These are phyloP conservation scores for Alternaria arbusti DNA, from an alignment of 2,329 filamentous ascomycete species.

Conservation along the genomic window DNA sequence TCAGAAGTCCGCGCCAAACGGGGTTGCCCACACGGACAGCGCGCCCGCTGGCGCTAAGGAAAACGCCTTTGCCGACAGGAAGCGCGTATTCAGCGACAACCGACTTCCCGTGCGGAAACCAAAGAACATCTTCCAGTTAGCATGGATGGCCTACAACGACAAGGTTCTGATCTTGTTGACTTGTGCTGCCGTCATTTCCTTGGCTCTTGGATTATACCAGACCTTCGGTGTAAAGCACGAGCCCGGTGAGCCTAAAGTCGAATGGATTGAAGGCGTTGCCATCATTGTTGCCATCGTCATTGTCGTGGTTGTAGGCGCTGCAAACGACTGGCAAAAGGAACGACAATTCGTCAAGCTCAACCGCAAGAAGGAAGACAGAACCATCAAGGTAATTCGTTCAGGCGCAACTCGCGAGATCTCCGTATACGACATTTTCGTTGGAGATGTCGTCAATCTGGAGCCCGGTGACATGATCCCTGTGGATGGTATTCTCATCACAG, in stretches of 20 bases:
- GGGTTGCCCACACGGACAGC: constrained; percentile 22
- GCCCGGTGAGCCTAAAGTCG: constrained; percentile 62
- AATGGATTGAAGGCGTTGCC: constrained; percentile 84
- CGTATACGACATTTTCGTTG: constrained; percentile 71
- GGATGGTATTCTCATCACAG: constrained; percentile 72
- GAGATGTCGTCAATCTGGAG: constrained; percentile 73
- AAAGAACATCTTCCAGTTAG: constrained; percentile 72
- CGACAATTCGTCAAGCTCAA: constrained; percentile 81
- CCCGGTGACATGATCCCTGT: constrained; percentile 74
- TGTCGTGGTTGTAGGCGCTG: constrained; percentile 77
- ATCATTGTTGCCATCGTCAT: constrained; percentile 79
- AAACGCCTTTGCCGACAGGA: constrained; percentile 65
- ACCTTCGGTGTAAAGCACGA: constrained; percentile 66
- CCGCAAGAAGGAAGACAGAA: constrained; percentile 77
- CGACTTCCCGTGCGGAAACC: constrained; percentile 72
- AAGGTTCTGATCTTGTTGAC: constrained; percentile 65
- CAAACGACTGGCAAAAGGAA: constrained; percentile 84
- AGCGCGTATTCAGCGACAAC: constrained; percentile 73
- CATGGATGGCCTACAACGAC: constrained; percentile 85
- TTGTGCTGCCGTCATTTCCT: constrained; percentile 73
- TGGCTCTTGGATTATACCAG: constrained; percentile 77
- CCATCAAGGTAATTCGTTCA: constrained; percentile 77
- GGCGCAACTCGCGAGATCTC: constrained; percentile 71
- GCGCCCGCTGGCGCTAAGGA: constrained; percentile 37
- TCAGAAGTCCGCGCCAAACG: constrained; percentile 24